Base-by-base conservation (phyloP, 108 stramenopile genomes). In the Cyclostephanos tholiformis region DNA sequence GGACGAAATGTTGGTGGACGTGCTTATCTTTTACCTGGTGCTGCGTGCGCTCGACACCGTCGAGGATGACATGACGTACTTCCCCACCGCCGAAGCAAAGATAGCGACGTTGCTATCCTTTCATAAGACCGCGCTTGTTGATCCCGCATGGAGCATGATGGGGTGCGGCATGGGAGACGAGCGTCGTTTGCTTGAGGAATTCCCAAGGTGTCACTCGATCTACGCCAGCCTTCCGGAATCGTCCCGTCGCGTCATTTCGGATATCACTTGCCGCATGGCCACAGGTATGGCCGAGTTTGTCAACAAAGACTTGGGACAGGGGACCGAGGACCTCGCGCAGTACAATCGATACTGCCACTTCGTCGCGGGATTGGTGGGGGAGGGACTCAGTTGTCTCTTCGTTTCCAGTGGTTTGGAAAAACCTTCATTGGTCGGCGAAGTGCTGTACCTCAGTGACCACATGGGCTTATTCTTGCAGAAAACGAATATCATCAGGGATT, bases 381-480 rank as follows among this genome's bases (percentile, higher is more conserved):
- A 99, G 76, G 99, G 99, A 30, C 85, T 99, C 20, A 94, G 94
- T 61, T 92, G 97, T 62, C 86, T 99, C 60, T 99, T 99, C 75
- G 88, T 89, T 12, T 85, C 81, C 2, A 87, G 91, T 9, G 95
- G 95, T 26, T 69, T 95, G 69, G 95, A 96, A 79, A 64, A 81
- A 49, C 67, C 79, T 6, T 72, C 82, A n/a, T 67, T 97, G 26
- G 88, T 84, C 26, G 68, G 26, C 8, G 69, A 67, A 9, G 86
- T 88, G 71, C 32, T 94, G 44, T 80, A 86, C 64, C 73, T 98
- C 38, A 87, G 91, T 70, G 94, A 98, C 84, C 92, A 95, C 74
- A 99, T 99, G 99, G 99, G 98, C 39, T 79, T 99, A 50, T 99
- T 99, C 75, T 82, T 99, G 52, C 98, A 99, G 85, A 99, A 99